Conservation (phyloP, 495 filamentous ascomycete genomes). For the Aspergillus kassunensis region DNA sequence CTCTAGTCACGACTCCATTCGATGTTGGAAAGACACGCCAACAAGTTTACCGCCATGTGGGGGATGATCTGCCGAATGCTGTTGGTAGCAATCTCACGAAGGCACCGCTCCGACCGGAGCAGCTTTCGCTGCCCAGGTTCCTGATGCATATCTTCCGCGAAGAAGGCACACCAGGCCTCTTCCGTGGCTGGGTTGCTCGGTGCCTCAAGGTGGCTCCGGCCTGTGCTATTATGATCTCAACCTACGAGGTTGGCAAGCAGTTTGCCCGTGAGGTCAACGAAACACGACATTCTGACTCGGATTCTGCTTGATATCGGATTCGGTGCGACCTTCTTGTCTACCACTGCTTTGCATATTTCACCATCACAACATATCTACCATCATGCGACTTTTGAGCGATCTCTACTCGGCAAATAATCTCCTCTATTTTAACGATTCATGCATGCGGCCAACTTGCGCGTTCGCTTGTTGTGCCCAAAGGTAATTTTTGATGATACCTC, state of each 20-base stretch:
- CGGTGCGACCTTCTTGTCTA: neutral
- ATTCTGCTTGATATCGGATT: conserved; percentile 1
- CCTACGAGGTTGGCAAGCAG: conserved; percentile 92
- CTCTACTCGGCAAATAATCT: conserved; percentile 22
- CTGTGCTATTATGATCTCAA: conserved; percentile 99
- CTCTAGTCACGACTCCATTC: conserved; percentile 90
- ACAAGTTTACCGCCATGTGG: conserved; percentile 65
- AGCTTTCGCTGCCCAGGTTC: conserved; percentile 69
- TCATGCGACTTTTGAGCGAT: conserved; percentile 7
- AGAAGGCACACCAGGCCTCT: conserved; percentile 77
- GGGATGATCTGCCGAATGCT: conserved; percentile 33
- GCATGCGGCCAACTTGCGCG: conserved; percentile 17
- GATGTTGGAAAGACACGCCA: conserved; percentile 96
- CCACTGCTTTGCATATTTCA: conserved; percentile 1
- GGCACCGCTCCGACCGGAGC: conserved; percentile 56
- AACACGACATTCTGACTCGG: conserved; percentile 30
- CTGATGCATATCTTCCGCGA: conserved; percentile 82
- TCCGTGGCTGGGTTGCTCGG: conserved; percentile 84
- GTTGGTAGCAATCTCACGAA: conserved; percentile 8
- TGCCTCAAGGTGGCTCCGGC: conserved; percentile 94
- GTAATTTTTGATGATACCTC: conserved; percentile 27
- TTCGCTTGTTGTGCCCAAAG: conserved; percentile 5
- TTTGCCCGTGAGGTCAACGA: conserved; percentile 79
- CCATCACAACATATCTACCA: neutral
- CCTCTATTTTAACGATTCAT: conserved; percentile 21